A percentile compares a stretch with the other conserved stretches of the same genome.
phyloP scores from a whole-genome alignment of 2,329 filamentous ascomycete species.

The Teratosphaeria gauchensis region DNA sequence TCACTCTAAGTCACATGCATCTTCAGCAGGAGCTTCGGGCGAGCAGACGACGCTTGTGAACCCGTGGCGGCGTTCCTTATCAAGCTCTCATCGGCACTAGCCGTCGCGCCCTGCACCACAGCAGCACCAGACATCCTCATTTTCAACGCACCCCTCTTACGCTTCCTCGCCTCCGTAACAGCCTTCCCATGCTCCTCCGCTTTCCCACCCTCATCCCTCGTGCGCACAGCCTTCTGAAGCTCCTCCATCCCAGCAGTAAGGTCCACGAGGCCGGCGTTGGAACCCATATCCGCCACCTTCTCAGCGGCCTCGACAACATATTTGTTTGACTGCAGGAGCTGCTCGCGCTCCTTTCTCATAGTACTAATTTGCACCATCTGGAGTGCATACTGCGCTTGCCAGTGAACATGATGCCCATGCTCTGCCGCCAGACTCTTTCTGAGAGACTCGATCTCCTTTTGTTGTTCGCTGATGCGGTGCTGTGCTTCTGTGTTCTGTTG shows the following conservation, averaged over 20 bases:
- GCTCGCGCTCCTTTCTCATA: background rate
- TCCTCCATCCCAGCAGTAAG: background rate
- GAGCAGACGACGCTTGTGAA: no score
- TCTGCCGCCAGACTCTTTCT: background rate
- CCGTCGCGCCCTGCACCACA: background rate
- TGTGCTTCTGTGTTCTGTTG: background rate
- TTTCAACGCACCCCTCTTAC: background rate
- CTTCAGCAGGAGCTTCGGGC: no score
- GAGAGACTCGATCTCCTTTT: background rate
- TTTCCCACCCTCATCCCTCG: background rate
- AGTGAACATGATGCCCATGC: background rate
- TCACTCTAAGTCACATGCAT: no score
- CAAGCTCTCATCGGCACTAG: no score
- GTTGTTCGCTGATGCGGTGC: background rate
- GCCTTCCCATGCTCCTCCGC: background rate
- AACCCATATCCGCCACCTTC: background rate
- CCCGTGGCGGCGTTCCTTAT: no score
- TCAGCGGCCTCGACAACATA: background rate
- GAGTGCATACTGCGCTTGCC: background rate
- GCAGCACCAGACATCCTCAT: background rate
- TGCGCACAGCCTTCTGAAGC: background rate
- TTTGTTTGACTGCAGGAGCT: background rate
- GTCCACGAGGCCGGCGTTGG: background rate
- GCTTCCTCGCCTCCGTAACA: background rate
- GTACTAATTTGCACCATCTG: background rate